phyloP scores from a whole-genome alignment of 495 filamentous ascomycete genomes.

The Pseudoneurospora amorphoporcata region DNA sequence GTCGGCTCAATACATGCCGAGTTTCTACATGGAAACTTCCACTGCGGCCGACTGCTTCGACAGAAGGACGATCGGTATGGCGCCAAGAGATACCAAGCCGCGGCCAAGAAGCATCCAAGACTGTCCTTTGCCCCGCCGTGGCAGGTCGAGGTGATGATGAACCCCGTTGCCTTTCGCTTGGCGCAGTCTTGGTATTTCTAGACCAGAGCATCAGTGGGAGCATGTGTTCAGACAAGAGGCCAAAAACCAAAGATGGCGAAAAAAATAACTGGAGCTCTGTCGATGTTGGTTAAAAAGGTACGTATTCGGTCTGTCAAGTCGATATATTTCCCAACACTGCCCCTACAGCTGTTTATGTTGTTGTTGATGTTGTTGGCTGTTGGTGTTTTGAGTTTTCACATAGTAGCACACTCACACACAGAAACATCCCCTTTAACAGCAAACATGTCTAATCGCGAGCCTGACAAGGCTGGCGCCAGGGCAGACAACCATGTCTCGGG shows the following conservation, averaged over 20 bases:
- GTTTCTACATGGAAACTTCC: neutral
- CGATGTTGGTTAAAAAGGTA: no score
- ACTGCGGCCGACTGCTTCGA: neutral
- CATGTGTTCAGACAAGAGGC: neutral
- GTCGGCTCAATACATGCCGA: neutral
- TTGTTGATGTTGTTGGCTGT: neutral
- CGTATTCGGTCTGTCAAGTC: no score
- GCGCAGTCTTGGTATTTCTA: neutral
- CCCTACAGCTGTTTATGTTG: neutral
- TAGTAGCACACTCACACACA: neutral
- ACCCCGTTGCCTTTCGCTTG: neutral
- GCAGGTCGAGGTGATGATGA: neutral
- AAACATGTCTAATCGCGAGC: neutral
- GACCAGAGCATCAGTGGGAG: neutral
- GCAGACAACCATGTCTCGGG: constrained; percentile 35
- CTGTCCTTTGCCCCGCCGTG: neutral
- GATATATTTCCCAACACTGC: neutral
- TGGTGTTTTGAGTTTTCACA: neutral
- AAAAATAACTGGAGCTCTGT: no score
- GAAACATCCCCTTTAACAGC: neutral
- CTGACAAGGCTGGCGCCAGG: neutral
- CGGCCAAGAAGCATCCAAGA: neutral
- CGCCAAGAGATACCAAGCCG: neutral
- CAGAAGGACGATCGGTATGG: neutral
- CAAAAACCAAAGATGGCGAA: no score